phyloP scores from a whole-genome alignment of 148 eudicot species.

The Drosera capensis region DNA sequence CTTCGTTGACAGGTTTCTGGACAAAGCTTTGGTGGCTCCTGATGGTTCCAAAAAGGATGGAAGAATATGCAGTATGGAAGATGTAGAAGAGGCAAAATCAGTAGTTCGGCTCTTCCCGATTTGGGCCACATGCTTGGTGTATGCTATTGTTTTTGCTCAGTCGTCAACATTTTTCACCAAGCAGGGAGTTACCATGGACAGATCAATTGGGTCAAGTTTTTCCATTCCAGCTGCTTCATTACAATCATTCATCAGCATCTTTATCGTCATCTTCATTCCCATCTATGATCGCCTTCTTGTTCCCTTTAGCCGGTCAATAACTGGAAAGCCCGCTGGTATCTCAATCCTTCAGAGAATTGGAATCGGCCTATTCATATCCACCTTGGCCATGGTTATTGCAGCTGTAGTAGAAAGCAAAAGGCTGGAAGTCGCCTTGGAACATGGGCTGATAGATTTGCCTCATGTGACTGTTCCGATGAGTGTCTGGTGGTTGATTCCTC shows the following conservation, averaged over 20 bases:
- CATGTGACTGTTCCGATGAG: conserved; percentile 40
- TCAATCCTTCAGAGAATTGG: conserved; percentile 57
- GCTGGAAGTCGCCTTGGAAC: conserved; percentile 25
- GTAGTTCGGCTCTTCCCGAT: neutral
- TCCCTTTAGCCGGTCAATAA: conserved; percentile 28
- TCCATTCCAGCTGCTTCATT: conserved; percentile 48
- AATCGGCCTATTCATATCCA: conserved; percentile 30
- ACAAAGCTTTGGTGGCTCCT: neutral
- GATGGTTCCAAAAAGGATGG: neutral
- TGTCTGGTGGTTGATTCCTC: conserved; percentile 64
- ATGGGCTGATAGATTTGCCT: conserved; percentile 34
- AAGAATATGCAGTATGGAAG: neutral
- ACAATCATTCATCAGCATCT: conserved; percentile 17
- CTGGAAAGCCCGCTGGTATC: conserved; percentile 40
- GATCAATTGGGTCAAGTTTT: conserved; percentile 27
- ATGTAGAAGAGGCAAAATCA: neutral
- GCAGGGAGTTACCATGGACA: conserved; percentile 24
- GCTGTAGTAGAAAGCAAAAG: conserved; percentile 44
- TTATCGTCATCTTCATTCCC: conserved; percentile 23
- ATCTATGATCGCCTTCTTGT: conserved; percentile 40
- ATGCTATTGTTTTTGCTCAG: neutral
- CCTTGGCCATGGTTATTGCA: conserved; percentile 36
- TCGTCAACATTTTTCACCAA: neutral
- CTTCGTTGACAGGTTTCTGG: neutral
- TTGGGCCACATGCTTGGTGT: neutral